phyloP scores from a whole-genome alignment of 1,139 yeast species.

The Suhomyces terraborum region DNA sequence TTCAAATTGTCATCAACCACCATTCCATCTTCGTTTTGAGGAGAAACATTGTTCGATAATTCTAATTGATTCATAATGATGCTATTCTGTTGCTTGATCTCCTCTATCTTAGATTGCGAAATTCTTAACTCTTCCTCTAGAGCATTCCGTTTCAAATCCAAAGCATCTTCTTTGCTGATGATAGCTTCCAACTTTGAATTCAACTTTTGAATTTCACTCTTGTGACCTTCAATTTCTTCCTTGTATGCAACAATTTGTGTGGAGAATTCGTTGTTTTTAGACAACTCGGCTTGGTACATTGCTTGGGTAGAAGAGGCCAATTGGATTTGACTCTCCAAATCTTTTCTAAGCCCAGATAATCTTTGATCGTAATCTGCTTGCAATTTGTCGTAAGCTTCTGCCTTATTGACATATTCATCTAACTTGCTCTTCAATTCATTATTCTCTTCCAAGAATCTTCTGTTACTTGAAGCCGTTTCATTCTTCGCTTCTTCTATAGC shows the following conservation, averaged over 20 bases:
- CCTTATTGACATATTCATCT: constrained; percentile 28
- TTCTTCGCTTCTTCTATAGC: constrained; percentile 19
- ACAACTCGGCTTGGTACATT: constrained; percentile 60
- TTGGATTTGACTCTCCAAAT: constrained; percentile 54
- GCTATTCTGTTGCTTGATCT: constrained; percentile 65
- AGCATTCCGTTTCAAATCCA: constrained; percentile 33
- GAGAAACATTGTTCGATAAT: constrained; percentile 24
- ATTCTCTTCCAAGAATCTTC: constrained; percentile 20
- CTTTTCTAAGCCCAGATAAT: constrained; percentile 34
- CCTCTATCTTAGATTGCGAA: constrained; percentile 51
- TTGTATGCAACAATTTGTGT: constrained; percentile 47
- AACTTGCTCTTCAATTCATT: constrained; percentile 30
- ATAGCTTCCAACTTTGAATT: constrained; percentile 28
- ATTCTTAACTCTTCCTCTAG: constrained; percentile 57
- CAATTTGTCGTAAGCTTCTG: constrained; percentile 38
- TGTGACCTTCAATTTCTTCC: constrained; percentile 41
- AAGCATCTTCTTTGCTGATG: constrained; percentile 28
- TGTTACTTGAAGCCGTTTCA: constrained; percentile 22
- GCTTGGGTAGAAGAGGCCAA: constrained; percentile 51
- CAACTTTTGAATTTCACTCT: constrained; percentile 36
- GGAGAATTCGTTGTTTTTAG: constrained; percentile 58
- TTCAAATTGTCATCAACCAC: constrained; percentile 33
- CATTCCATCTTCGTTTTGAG: constrained; percentile 16
- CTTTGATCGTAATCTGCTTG: constrained; percentile 39
- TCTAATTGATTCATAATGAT: constrained; percentile 74